Percentiles rank a stretch among this genome's conserved stretches.
phyloP scores from a whole-genome alignment of 495 filamentous ascomycete species.

The Podospora pseudopauciseta region DNA sequence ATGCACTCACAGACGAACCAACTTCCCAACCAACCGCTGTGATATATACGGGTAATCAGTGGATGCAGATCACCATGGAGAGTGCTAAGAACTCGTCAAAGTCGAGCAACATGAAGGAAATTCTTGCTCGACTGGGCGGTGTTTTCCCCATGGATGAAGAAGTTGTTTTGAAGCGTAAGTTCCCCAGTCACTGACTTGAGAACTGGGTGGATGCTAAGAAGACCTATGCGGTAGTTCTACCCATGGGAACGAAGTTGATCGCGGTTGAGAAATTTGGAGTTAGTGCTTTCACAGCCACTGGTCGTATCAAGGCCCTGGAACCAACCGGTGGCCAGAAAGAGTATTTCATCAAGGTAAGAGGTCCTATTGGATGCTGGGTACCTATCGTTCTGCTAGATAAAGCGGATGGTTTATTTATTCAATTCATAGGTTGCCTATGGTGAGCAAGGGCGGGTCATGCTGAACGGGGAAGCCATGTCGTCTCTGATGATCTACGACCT shows the following conservation, averaged over 20 bases:
- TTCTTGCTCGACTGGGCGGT: neutral
- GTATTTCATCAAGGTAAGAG: constrained; percentile 11
- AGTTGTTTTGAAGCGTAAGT: neutral
- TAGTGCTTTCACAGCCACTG: constrained; percentile 8
- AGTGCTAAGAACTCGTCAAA: neutral
- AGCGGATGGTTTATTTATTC: neutral
- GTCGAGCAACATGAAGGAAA: constrained; percentile 1
- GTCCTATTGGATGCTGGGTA: neutral
- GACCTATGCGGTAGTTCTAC: neutral
- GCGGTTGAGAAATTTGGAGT: neutral
- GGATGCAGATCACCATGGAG: neutral
- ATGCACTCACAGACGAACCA: neutral
- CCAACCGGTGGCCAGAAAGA: neutral
- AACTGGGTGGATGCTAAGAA: neutral
- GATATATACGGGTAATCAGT: too few species aligned
- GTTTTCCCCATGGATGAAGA: constrained; percentile 2
- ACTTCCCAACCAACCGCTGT: too few species aligned
- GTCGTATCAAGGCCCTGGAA: neutral
- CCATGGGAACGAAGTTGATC: neutral
- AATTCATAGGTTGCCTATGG: neutral
- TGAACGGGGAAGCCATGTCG: constrained; percentile 22
- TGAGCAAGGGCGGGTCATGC: constrained; percentile 12
- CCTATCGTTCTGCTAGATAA: neutral
- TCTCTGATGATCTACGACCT: constrained; percentile 15
- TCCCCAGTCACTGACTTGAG: neutral